These are phyloP conservation scores for Verticillium isaacii DNA, from an alignment of 2,329 filamentous ascomycete species.

Conservation along the genomic window DNA sequence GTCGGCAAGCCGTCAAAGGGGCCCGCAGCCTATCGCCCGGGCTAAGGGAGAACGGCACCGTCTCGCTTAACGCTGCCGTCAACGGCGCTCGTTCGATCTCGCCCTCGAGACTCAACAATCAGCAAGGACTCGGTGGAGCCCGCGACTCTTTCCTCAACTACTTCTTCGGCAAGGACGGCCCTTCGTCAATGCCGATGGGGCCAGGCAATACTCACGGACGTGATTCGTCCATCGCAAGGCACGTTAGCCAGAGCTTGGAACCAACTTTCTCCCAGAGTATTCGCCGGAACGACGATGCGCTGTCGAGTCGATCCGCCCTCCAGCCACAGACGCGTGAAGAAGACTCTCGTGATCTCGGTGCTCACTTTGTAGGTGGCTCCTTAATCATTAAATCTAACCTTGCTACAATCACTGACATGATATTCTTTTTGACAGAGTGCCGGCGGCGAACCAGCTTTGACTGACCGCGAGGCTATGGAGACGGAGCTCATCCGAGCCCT, in stretches of 20 bases:
- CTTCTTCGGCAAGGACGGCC: conserved; percentile 94
- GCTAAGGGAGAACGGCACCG: conserved; percentile 61
- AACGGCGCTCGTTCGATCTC: conserved; percentile 62
- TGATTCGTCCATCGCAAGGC: conserved; percentile 45
- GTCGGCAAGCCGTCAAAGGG: conserved; percentile 56
- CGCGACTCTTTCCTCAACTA: conserved; percentile 96
- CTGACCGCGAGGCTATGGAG: conserved; percentile 93
- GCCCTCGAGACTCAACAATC: conserved; percentile 56
- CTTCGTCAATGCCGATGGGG: conserved; percentile 32
- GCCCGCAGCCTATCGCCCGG: conserved; percentile 80
- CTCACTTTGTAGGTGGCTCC: conserved; percentile 52
- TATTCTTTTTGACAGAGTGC: conserved; percentile 35
- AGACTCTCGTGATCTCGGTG: conserved; percentile 39
- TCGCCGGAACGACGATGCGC: conserved; percentile 61
- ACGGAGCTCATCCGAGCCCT: conserved; percentile 94
- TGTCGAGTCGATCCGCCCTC: conserved; percentile 46
- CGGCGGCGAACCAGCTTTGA: conserved; percentile 77
- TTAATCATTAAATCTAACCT: background rate
- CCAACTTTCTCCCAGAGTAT: conserved; percentile 81
- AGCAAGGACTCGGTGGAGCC: conserved; percentile 55
- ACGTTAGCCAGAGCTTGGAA: conserved; percentile 75
- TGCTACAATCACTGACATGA: conserved; percentile 13
- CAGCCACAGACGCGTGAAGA: conserved; percentile 30
- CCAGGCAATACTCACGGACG: conserved; percentile 32
- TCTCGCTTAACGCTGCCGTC: conserved; percentile 58